Conservation (phyloP, 2,329 filamentous ascomycete genomes). For the Sordariomycetes sp. region DNA sequence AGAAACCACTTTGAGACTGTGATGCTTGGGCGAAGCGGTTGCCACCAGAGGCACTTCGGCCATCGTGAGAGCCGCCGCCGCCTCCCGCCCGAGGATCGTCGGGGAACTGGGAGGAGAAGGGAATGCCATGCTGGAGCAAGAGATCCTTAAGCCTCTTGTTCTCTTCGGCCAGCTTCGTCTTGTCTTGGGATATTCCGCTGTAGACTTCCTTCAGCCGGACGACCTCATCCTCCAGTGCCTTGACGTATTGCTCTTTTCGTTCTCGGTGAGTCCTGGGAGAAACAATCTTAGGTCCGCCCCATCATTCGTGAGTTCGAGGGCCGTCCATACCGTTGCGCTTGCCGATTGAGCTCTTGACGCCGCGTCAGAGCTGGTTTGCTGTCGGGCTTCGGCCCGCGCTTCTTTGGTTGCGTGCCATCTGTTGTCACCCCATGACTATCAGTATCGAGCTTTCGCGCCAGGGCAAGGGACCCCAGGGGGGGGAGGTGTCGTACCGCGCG, state of each 20-base stretch:
- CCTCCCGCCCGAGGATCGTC: not conserved
- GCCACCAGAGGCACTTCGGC: too few species aligned
- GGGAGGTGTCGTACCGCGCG: too few species aligned
- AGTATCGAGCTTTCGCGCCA: too few species aligned
- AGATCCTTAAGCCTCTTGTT: conserved; percentile 62
- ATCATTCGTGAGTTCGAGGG: too few species aligned
- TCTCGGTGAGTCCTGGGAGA: conserved; percentile 78
- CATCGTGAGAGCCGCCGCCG: too few species aligned
- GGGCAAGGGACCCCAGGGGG: too few species aligned
- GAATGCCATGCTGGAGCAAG: conserved; percentile 43
- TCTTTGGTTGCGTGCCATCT: conserved; percentile 83
- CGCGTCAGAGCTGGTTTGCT: conserved; percentile 89
- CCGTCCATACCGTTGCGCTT: conserved; percentile 73
- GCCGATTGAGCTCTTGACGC: conserved; percentile 87
- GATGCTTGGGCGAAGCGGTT: conserved; percentile 9
- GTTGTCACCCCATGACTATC: too few species aligned
- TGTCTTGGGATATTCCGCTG: conserved; percentile 63
- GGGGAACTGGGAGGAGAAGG: conserved; percentile 10
- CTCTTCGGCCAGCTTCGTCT: conserved; percentile 67
- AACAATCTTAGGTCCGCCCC: too few species aligned
- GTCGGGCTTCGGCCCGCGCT: conserved; percentile 90
- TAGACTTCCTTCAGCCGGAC: conserved; percentile 82
- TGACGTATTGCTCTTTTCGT: conserved; percentile 93
- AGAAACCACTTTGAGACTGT: conserved; percentile 23
- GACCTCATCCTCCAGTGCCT: conserved; percentile 85